These are phyloP conservation scores for Geosmithia morbida DNA, from an alignment of 2,329 filamentous ascomycete species.

Conservation along the genomic window DNA sequence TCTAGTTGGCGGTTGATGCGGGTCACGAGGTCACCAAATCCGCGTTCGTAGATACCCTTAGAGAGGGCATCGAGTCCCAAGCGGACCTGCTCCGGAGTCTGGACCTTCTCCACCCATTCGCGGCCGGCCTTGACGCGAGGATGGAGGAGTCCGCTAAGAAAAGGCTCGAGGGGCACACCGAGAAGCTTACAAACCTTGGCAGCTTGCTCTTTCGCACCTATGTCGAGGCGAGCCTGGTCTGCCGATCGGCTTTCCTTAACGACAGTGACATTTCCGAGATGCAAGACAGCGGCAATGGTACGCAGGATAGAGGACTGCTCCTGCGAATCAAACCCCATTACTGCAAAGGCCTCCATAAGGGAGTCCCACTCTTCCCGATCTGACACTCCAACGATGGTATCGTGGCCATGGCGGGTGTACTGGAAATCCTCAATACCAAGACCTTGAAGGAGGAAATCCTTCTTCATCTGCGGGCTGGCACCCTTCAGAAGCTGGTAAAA, in stretches of 20 bases:
- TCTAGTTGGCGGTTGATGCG: constrained; percentile 89
- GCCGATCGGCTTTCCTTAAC: constrained; percentile 80
- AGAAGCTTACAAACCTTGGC: constrained; percentile 71
- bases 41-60: constrained; percentile 95
- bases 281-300: constrained; percentile 81
- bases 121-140: constrained; percentile 89
- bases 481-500: constrained; percentile 94
- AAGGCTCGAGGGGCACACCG: constrained; percentile 71
- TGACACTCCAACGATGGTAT: constrained; percentile 79
- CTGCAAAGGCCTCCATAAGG: constrained; percentile 78
- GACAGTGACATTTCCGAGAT: constrained; percentile 83
- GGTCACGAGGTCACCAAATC: constrained; percentile 82
- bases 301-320: constrained; percentile 74
- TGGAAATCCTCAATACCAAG: constrained; percentile 75
- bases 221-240: constrained; percentile 74
- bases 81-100: constrained; percentile 91
- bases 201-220: constrained; percentile 61
- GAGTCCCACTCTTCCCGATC: constrained; percentile 83
- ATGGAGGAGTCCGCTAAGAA: constrained; percentile 78
- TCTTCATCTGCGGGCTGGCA: constrained; percentile 57
- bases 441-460: constrained; percentile 61
- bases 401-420: constrained; percentile 84
- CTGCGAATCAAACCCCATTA: constrained; percentile 84
- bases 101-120: constrained; percentile 97
- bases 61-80: constrained; percentile 80